Evolutionary conservation across 2,329 filamentous ascomycete genomes (phyloP).

Genomic region (Myotisia sp.): DNA sequence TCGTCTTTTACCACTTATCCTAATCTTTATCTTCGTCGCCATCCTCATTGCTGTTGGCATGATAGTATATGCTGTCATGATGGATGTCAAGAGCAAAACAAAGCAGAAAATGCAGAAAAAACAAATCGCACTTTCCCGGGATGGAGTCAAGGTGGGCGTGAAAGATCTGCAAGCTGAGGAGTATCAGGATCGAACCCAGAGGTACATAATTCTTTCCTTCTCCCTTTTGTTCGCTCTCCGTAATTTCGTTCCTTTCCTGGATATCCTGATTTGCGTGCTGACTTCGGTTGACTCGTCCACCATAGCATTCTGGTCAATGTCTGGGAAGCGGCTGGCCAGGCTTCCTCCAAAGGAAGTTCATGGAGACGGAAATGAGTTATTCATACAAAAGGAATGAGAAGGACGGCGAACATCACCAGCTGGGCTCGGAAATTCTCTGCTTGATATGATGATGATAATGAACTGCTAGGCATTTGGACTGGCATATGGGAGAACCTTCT

Average conservation of each 20-base stretch:
- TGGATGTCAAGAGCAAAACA: conserved; percentile 44
- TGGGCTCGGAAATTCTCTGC: no score
- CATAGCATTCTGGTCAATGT: conserved; percentile 37
- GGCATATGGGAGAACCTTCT: no score
- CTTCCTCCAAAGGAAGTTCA: no score
- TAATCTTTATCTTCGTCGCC: conserved; percentile 41
- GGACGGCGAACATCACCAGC: no score
- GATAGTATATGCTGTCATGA: conserved; percentile 43
- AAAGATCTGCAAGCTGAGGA: conserved; percentile 44
- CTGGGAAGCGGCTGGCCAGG: conserved; percentile 26
- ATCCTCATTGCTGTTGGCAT: conserved; percentile 41
- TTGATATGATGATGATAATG: no score
- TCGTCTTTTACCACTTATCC: conserved; percentile 39
- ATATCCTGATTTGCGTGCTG: no score
- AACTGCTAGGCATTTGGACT: no score
- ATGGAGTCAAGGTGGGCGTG: conserved; percentile 47
- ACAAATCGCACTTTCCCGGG: conserved; percentile 45
- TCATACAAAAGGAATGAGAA: no score
- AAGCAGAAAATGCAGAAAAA: conserved; percentile 50
- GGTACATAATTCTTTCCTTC: conserved; percentile 19
- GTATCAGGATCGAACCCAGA: conserved; percentile 47
- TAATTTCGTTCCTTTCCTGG: not conserved
- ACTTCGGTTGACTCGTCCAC: no score
- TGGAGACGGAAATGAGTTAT: no score
- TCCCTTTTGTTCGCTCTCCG: not conserved